Evolutionary conservation across 169 alveolate species (phyloP), one percentile per base, ranked within the genome.

Genomic region (Cryptosporidium xiaoi): DNA sequence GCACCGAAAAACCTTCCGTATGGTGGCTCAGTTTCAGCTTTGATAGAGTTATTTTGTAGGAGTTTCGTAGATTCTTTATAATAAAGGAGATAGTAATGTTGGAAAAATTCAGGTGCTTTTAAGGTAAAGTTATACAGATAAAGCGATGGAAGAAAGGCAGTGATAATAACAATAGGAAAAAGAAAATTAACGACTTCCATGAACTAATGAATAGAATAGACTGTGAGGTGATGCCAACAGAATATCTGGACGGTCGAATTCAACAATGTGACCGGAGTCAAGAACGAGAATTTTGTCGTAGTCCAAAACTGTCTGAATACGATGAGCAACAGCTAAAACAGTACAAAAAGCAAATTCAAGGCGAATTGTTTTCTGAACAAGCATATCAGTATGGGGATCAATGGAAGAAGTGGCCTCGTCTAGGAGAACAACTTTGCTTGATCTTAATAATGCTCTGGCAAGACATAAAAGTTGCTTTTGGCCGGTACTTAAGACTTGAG

Each of bases 361-460:
- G 34, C 93, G 90, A 13, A 93, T 83, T 50, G 90, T 65, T 34
- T 68, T 31, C 82, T 93, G 93, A 48, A 94, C 92, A 3, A 84
- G 56, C 31, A 82, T 69, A 67, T 94, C 97, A 50, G 96, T 94
- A 65, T 82, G 66, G 66, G 92, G 65, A 66, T 94, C 97, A 33
- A 94, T 93, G 29, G 93, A 93, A 29, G 96, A 91, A 27, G 97
- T 94, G 24, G 96, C 96, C 91, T 94, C 97, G 71, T 94, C 97
- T 48, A 93, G 56, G 15, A 94, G 91, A 60, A 94, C 90, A 65
- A 95, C 94, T 64, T 90, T 92, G 36, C 92, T 93, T 58, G 90
- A 90, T 55, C 93, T 90, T 18, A 95, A 91, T 66, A 95, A 51
- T 29, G 92, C 91, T 90, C 98, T 93, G 0, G 96, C 96, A 29